phyloP scores from a whole-genome alignment of 2,329 filamentous ascomycete genomes.

The Lasiodiplodia gonubiensis region DNA sequence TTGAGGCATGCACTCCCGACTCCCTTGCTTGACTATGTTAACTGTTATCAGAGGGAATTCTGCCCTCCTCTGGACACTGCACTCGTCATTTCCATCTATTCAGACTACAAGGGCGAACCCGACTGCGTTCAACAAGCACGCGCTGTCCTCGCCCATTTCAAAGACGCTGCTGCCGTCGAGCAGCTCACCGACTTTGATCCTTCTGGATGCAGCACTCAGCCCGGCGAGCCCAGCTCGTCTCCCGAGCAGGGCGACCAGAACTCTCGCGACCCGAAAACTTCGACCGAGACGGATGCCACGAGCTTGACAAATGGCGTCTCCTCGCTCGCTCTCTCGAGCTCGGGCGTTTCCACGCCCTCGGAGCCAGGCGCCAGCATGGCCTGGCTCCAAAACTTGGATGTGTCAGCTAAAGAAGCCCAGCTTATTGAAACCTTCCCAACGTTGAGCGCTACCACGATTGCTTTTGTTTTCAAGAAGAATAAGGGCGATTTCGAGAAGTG shows the following conservation, averaged over 20 bases:
- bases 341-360: constrained; percentile 4
- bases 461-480: constrained; percentile 69
- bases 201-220: constrained; percentile 66
- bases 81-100: constrained; percentile 75
- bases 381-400: constrained; percentile 44
- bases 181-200: constrained; percentile 80
- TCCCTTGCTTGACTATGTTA: constrained; percentile 9
- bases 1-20: not conserved
- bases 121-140: constrained; percentile 60
- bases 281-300: constrained; percentile 57
- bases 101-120: constrained; percentile 71
- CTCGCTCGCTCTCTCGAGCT: constrained; percentile 40
- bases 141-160: constrained; percentile 68
- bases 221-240: constrained; percentile 32
- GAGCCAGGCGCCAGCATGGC: constrained; percentile 30
- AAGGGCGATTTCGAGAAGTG: constrained; percentile 70
- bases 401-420: constrained; percentile 63
- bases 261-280: constrained; percentile 36
- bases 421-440: constrained; percentile 75
- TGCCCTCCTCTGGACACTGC: constrained; percentile 77
- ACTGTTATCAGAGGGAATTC: constrained; percentile 66
- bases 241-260: constrained; percentile 28
- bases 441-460: constrained; percentile 69
- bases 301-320: constrained; percentile 56
- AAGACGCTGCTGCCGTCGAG: constrained; percentile 67